Evolutionary conservation across 163 green algal genomes (phyloP).

Genomic region (Chloroidium sp.): DNA sequence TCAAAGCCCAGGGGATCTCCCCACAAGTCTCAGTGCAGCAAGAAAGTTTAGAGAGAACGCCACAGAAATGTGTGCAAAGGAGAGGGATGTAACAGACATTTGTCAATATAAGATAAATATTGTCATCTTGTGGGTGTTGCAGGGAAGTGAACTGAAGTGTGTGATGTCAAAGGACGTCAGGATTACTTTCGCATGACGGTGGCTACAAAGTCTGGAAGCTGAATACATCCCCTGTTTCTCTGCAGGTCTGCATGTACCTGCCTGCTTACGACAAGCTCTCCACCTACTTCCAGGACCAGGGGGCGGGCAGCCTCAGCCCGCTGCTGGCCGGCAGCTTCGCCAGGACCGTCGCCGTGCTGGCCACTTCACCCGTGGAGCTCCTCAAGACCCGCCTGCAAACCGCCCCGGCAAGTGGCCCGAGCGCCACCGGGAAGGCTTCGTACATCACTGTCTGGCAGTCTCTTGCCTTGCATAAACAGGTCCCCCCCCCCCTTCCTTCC

Average conservation of each 20-base stretch:
- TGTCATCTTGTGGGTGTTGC: too few relatives aligned
- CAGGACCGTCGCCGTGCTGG: constrained; percentile 62
- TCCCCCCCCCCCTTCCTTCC: background rate
- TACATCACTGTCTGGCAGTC: background rate
- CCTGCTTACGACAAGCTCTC: constrained; percentile 85
- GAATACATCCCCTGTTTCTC: background rate
- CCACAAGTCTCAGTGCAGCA: background rate
- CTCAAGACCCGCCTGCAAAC: constrained; percentile 10
- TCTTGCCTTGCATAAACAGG: background rate
- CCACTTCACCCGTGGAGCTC: constrained; percentile 62
- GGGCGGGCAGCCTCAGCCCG: background rate
- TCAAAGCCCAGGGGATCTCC: background rate
- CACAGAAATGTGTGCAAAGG: too few relatives aligned
- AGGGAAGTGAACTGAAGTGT: too few relatives aligned
- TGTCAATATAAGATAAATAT: too few relatives aligned
- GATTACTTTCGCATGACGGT: too few relatives aligned
- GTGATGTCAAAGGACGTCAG: too few relatives aligned
- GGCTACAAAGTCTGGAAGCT: too few relatives aligned
- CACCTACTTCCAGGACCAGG: constrained; percentile 4
- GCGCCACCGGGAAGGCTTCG: background rate
- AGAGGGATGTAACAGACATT: too few relatives aligned
- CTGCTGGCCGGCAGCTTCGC: constrained; percentile 63
- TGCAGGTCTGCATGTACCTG: constrained; percentile 67
- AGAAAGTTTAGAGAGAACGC: too few relatives aligned
- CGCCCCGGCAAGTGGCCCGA: background rate